Base-by-base conservation (phyloP, 2,329 filamentous ascomycete genomes). In the Fusarium foetens region DNA sequence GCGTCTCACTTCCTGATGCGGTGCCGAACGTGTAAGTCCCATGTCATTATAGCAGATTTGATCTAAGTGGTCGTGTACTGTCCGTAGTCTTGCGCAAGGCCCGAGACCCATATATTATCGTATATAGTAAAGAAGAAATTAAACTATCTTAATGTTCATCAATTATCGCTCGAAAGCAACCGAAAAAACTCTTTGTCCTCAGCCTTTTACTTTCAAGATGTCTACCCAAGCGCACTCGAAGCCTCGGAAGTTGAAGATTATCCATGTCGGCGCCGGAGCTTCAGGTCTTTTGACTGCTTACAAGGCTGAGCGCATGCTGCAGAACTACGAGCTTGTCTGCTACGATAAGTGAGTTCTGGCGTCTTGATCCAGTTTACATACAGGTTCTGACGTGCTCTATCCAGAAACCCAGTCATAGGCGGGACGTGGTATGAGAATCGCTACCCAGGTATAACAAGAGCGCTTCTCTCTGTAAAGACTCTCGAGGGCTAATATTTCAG, bases 111-210 rank as follows among this genome's bases (percentile, higher is more conserved):
- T 14, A 25, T 25, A 25, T 21, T 41, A 36, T 6, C 12, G 27
- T 27, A 16, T 51, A 27, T 21, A 8, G 31, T 21, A 10, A 36
- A 36, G 12, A 16, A 13, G 13, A 31, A 31, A 31, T 16, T 21
- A 4, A 16, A n/a, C 5, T 5, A 31, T n/a, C 12, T 16, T n/a
- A 11, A 4, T 10, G 5, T n/a, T 13, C 1, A 31, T n/a, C 8
- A 31, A n/a, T 31, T 31, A n/a, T 48, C 8, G 5, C 0, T 13
- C 1, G 3, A 3, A 2, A 36, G 21, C 1, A 21, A 52, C 8
- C 12, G 4, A 7, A 0, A 36, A 10, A 14, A 16, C 5, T 21
- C n/a, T 12, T 35, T 21, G 12, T 11, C 0, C 10, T 6, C 23
- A 21, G 0, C 17, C 8, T 11, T 25, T 0, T 16, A 36, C 8